Evolutionary conservation across 2,329 filamentous ascomycete species (phyloP), one percentile per base, ranked within the genome.

Genomic region (Tolypocladium sp.): DNA sequence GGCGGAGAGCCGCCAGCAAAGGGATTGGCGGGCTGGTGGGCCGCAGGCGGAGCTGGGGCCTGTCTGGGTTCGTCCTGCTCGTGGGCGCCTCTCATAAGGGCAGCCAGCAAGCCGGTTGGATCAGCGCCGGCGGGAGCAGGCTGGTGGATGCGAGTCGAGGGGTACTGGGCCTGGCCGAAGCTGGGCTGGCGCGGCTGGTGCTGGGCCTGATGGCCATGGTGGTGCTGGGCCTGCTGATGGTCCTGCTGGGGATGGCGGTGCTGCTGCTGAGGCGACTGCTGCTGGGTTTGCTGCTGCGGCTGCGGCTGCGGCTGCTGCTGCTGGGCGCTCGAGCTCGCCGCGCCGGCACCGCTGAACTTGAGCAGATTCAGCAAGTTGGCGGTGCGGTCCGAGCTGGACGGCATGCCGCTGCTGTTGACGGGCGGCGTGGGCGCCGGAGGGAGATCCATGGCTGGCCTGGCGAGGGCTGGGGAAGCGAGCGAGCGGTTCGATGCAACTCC

Each of bases 291-390:
- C 57, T 65, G 66, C 56, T 59, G 63, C 46, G 60, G 61, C 53
- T 63, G 63, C 59, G 65, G 61, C 61, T 73, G 71, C 30, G 66
- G 70, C 63, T 74, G 73, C 63, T 74, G 73, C 62, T 71, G 63
- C 62, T 74, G 75, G 22, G 67, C 61, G 54, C 69, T 67, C 58
- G 64, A 65, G 58, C 64, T 67, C 53, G 63, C 61, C 38, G 69
- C 64, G 55, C 73, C 72, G 53, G 65, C 57, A 53, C 76, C 74
- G 63, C 79, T 83, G 66, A 84, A 85, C 76, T 86, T 86, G 69
- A 87, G 78, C 58, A 86, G 75, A 64, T 82, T 85, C 68, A 87
- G 73, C 65, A 87, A 69, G 64, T 81, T 83, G 59, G 79, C 75
- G 49, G 80, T 82, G 65, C 81, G 80, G 57, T 82, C 79, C 46